Conservation (phyloP, 495 filamentous ascomycete species). For the Aspergillus incahuasiensis region DNA sequence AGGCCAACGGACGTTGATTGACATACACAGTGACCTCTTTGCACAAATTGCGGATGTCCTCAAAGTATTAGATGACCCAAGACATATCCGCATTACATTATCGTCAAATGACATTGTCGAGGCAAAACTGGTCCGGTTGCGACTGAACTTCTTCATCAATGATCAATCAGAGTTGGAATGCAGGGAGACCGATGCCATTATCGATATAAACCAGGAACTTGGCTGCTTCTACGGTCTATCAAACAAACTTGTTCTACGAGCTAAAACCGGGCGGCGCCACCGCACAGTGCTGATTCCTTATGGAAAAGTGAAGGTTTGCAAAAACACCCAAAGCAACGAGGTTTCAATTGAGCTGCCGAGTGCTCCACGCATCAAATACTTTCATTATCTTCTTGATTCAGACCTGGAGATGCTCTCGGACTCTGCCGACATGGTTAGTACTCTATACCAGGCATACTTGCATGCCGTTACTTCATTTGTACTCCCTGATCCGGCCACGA, state of each 20-base stretch:
- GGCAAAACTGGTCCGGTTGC: conserved; percentile 36
- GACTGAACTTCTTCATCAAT: no score
- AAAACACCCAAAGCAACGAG: conserved; percentile 26
- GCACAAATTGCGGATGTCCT: conserved; percentile 26
- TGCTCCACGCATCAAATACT: conserved; percentile 27
- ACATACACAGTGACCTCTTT: conserved; percentile 29
- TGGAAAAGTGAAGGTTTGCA: conserved; percentile 26
- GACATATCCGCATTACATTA: conserved; percentile 33
- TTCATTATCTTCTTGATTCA: conserved; percentile 42
- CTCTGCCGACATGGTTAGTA: conserved; percentile 44
- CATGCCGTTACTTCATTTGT: conserved; percentile 54
- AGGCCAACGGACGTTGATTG: conserved; percentile 18
- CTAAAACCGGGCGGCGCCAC: conserved; percentile 15
- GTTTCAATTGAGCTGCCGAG: conserved; percentile 28
- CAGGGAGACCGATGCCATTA: conserved; percentile 46
- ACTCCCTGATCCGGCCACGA: conserved; percentile 50
- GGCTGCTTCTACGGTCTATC: conserved; percentile 48
- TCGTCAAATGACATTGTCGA: conserved; percentile 18
- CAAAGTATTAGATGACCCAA: conserved; percentile 20
- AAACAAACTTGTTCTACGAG: conserved; percentile 48
- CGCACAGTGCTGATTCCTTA: conserved; percentile 47
- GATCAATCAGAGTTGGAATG: conserved; percentile 36
- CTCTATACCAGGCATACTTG: conserved; percentile 37
- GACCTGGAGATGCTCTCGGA: conserved; percentile 42
- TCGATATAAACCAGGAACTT: conserved; percentile 47